These are phyloP conservation scores for Pleurotus eryngii DNA, from an alignment of 768 basidiomycete genomes.

Conservation along the genomic window DNA sequence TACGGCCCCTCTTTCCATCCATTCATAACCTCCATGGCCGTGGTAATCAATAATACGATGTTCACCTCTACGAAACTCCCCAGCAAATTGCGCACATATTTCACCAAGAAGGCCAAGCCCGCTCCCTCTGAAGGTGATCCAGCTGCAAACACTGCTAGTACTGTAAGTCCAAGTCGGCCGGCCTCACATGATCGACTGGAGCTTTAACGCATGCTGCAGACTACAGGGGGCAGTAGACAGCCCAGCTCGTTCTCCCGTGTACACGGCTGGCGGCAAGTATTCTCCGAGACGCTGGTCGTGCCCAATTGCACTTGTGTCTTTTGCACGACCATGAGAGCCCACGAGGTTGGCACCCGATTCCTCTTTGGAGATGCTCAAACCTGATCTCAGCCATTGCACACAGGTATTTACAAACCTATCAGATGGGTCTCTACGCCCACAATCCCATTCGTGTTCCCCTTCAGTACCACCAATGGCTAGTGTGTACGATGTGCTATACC, in stretches of 20 bases:
- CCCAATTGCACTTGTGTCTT: not conserved
- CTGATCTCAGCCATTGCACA: not conserved
- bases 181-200: too few relatives aligned
- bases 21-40: too few relatives aligned
- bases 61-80: too few relatives aligned
- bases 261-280: not conserved
- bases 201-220: too few relatives aligned
- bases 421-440: not conserved
- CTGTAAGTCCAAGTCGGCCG: too few relatives aligned
- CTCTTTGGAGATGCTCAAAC: not conserved
- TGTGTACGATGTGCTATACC: slow-evolving; percentile 5
- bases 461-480: slow-evolving; percentile 1
- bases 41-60: too few relatives aligned
- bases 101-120: too few relatives aligned
- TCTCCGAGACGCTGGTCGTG: not conserved
- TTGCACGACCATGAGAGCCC: not conserved
- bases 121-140: too few relatives aligned
- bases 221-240: too few relatives aligned
- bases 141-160: too few relatives aligned
- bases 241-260: not conserved
- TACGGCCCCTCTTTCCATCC: too few relatives aligned
- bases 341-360: not conserved
- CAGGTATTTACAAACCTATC: not conserved
- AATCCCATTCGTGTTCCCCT: not conserved
- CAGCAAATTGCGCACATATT: too few relatives aligned